These are phyloP conservation scores for Jamesozyma spencerorum DNA, from an alignment of 805 yeast genomes.

Conservation along the genomic window DNA sequence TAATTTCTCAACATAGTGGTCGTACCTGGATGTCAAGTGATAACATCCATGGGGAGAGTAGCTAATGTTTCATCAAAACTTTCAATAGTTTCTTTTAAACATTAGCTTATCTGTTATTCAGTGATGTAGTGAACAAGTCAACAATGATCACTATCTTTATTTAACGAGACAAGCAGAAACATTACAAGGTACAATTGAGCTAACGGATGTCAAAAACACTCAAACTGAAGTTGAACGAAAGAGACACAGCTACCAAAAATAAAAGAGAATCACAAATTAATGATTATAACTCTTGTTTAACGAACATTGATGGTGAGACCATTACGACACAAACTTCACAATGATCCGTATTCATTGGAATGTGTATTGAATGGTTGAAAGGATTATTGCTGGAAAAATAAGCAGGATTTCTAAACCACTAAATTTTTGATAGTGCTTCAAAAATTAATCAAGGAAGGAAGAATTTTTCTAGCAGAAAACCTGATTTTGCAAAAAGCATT, in stretches of 20 bases:
- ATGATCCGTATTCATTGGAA: neutral
- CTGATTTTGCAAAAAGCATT: neutral
- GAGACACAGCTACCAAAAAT: neutral
- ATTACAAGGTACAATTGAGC: neutral
- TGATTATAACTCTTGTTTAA: neutral
- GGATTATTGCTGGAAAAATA: neutral
- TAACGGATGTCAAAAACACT: neutral
- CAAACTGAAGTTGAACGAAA: neutral
- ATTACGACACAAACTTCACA: neutral
- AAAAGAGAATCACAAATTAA: neutral
- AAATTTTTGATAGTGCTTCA: neutral
- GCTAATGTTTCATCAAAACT: neutral
- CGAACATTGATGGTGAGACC: neutral
- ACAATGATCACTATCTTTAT: neutral
- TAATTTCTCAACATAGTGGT: constrained; percentile 1
- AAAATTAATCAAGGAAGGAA: neutral
- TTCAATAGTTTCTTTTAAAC: neutral
- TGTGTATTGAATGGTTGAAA: neutral
- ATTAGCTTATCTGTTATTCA: neutral
- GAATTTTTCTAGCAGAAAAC: neutral
- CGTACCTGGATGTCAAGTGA: neutral
- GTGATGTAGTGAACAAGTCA: neutral
- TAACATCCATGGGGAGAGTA: too few relatives aligned
- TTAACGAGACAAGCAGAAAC: neutral
- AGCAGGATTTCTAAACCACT: neutral